Evolutionary conservation across 1,139 yeast genomes (phyloP).

Genomic region (Taphrina wiesneri): DNA sequence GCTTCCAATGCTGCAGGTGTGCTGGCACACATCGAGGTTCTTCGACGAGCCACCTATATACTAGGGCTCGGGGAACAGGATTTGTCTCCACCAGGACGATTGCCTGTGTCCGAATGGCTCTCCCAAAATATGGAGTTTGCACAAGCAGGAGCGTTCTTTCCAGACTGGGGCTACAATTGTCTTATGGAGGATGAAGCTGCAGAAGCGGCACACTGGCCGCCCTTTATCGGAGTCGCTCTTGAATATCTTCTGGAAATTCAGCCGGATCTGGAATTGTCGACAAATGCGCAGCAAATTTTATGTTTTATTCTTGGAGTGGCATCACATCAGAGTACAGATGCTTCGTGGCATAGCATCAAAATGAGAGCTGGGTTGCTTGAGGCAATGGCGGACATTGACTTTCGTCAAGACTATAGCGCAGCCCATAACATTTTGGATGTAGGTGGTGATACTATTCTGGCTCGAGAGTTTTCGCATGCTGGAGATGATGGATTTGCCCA

Average conservation of each 20-base stretch:
- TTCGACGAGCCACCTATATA: constrained; percentile 6
- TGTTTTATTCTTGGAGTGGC: constrained; percentile 58
- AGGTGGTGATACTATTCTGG: constrained; percentile 58
- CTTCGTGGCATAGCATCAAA: constrained; percentile 64
- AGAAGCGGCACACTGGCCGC: constrained; percentile 67
- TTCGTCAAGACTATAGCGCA: constrained; percentile 50
- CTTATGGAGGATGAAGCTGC: constrained; percentile 54
- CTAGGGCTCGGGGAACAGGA: neutral
- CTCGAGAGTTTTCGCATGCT: constrained; percentile 48
- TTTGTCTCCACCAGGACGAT: neutral
- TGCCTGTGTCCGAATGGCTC: constrained; percentile 9
- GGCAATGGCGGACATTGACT: constrained; percentile 54
- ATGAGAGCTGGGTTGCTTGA: constrained; percentile 55
- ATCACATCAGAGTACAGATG: constrained; percentile 61
- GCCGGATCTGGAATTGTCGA: constrained; percentile 2
- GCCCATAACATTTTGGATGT: constrained; percentile 59
- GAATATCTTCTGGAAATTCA: constrained; percentile 48
- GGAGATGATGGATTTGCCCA: constrained; percentile 43
- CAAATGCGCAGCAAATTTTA: constrained; percentile 44
- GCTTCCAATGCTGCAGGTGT: constrained; percentile 9
- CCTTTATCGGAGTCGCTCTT: constrained; percentile 53
- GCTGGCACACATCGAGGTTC: constrained; percentile 20
- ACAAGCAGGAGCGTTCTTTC: constrained; percentile 57
- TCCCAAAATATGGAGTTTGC: neutral
- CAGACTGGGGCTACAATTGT: constrained; percentile 64